Percentiles rank a stretch among this genome's conserved stretches.
phyloP scores from a whole-genome alignment of 371 early-diverging fungal species.

The Mortierella sp. region DNA sequence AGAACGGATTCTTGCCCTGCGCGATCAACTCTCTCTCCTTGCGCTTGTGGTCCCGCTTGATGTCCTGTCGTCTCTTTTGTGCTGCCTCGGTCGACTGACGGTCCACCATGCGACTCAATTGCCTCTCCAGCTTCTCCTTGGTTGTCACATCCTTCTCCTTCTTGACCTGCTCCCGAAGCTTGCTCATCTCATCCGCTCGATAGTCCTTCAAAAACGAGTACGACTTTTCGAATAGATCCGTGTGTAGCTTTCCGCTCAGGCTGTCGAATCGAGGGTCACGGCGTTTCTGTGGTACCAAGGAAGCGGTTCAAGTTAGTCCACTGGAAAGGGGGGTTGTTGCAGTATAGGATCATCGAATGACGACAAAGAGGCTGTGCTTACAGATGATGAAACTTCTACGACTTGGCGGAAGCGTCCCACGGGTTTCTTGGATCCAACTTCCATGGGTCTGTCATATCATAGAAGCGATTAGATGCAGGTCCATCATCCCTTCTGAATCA shows the following conservation, averaged over 20 bases:
- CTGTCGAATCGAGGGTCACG: conserved; percentile 93
- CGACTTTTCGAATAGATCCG: conserved; percentile 86
- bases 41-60: conserved; percentile 82
- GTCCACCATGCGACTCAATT: conserved; percentile 68
- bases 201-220: conserved; percentile 86
- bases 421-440: conserved; percentile 83
- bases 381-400: conserved; percentile 67
- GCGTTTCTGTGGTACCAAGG: conserved; percentile 58
- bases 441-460: conserved; percentile 68
- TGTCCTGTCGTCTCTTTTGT: conserved; percentile 70
- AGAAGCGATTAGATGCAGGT: not conserved
- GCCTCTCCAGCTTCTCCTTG: conserved; percentile 58
- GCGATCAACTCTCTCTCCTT: conserved; percentile 80
- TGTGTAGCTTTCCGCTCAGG: conserved; percentile 84
- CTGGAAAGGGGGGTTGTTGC: too few relatives aligned
- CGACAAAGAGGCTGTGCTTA: too few relatives aligned
- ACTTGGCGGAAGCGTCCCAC: conserved; percentile 84
- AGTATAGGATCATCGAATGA: too few relatives aligned
- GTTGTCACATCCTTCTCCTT: conserved; percentile 70
- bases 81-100: conserved; percentile 55
- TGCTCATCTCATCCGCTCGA: conserved; percentile 74
- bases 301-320: too few relatives aligned
- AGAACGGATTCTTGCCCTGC: conserved; percentile 91
- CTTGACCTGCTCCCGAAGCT: conserved; percentile 68
- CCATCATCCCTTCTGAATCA: not conserved